Base-by-base conservation (phyloP, 2,329 filamentous ascomycete species). In the Fusarium chuoi region DNA sequence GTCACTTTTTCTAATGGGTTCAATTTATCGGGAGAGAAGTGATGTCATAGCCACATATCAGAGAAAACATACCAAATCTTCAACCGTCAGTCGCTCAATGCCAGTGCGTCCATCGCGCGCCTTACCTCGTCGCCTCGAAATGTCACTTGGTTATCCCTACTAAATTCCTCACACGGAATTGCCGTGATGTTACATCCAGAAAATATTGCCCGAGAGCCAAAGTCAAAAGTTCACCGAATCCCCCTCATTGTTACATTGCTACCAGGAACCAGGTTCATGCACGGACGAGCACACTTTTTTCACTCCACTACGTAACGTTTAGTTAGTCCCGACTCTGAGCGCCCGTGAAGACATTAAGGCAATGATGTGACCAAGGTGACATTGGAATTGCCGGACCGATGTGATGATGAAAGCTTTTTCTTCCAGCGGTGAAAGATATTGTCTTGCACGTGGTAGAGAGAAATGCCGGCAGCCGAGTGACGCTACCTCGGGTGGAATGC, bases 11-110 rank as follows among this genome's bases (percentile, higher is more conserved):
- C 13, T 11, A 30, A 7, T 9, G 14, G 20, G 4, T 30, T 22
- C 12, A 0, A n/a, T 5, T n/a, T 30, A 5, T n/a, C 5, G 0
- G 22, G 17, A n/a, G 9, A 4, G 20, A 49, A 6, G 20, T 5
- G 7, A n/a, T 18, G 0, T 5, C 28, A 9, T n/a, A 49, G 14
- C 7, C 28, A 49, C 46, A 49, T 3, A 18, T 13, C 0, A 8
- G 24, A 4, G 5, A 49, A n/a, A 51, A 35, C 4, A 0, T 18
- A 11, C 48, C 48, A 17, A 20, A 14, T 24, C 17, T 24, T 4
- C 6, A 24, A 20, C 22, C 14, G 6, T 14, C 17, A 7, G 12
- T 20, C 7, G 1, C 24, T 10, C 44, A 14, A 46, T 46, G 5
- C 7, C 18, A n/a, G 11, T n/a, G 11, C 28, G n/a, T 13, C 28